A percentile compares a stretch with the other conserved stretches of the same genome.
Evolutionary conservation across 768 basidiomycete species (phyloP).

Genomic region (Lactarius tabidus): DNA sequence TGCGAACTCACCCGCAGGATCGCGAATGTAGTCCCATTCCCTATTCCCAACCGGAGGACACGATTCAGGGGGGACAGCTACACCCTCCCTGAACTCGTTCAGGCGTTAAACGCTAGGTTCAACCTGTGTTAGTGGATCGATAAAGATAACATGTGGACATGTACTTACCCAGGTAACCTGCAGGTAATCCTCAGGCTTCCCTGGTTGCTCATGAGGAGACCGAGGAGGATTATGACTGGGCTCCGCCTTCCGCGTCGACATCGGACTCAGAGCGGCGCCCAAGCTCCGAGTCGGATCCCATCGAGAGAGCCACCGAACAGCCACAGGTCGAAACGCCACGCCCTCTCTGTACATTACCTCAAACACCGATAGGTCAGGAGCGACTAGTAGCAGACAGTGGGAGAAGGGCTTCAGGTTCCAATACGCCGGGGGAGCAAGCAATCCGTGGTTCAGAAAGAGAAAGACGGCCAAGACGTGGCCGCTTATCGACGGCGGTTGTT

Average conservation of each 20-base stretch:
- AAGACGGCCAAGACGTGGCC: background rate
- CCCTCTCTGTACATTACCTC: background rate
- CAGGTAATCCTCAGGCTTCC: background rate
- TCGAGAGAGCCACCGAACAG: background rate
- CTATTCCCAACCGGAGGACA: background rate
- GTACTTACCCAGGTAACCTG: background rate
- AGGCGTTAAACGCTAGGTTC: background rate
- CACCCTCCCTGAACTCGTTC: background rate
- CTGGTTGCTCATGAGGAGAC: background rate
- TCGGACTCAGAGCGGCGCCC: background rate
- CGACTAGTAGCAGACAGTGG: background rate
- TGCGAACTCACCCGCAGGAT: background rate
- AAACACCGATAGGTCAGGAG: background rate
- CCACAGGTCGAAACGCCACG: too few relatives aligned
- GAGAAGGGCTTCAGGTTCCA: background rate
- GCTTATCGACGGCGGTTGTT: background rate
- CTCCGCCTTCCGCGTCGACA: background rate
- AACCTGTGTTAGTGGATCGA: too few relatives aligned
- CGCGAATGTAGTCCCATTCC: background rate
- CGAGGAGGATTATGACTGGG: background rate
- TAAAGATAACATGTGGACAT: background rate
- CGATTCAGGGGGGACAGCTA: background rate
- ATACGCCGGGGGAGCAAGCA: background rate
- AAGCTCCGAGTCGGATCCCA: too few relatives aligned
- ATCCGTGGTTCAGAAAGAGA: background rate